phyloP scores from a whole-genome alignment of 805 yeast genomes.

The Metschnikowia drakensbergensis region DNA sequence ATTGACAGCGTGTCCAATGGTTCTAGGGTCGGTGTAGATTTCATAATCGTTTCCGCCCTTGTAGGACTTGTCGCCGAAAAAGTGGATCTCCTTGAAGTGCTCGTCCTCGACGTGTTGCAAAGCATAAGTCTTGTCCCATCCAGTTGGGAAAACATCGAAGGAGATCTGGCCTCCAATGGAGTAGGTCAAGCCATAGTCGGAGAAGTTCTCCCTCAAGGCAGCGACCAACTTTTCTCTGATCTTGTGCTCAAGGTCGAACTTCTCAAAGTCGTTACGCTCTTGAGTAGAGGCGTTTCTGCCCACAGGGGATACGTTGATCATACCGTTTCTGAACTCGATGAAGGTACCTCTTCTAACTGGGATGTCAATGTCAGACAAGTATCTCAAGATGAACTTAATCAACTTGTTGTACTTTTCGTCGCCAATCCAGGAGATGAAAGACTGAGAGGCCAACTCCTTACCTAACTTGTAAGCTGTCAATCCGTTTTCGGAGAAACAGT shows the following conservation, averaged over 20 bases:
- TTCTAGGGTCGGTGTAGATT: conserved; percentile 87
- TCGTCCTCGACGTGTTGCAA: conserved; percentile 86
- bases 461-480: conserved; percentile 95
- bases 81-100: conserved; percentile 84
- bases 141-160: conserved; percentile 99
- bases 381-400: conserved; percentile 77
- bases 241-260: conserved; percentile 72
- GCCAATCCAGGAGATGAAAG: conserved; percentile 94
- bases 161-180: conserved; percentile 99
- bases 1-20: conserved; percentile 91
- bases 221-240: conserved; percentile 81
- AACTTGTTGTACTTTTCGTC: conserved; percentile 89
- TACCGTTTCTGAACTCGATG: conserved; percentile 98
- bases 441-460: conserved; percentile 82
- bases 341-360: conserved; percentile 99
- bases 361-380: conserved; percentile 79
- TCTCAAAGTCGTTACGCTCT: conserved; percentile 92
- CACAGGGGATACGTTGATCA: conserved; percentile 96
- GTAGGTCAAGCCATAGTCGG: conserved; percentile 83
- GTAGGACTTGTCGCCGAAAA: conserved; percentile 97
- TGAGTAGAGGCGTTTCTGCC: conserved; percentile 96
- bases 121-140: conserved; percentile 99
- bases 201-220: conserved; percentile 78
- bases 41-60: conserved; percentile 98
- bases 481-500: conserved; percentile 96